Evolutionary conservation across 164 flowering plant genomes (phyloP), one percentile per base, ranked within the genome.

Genomic region (Malania oleifera): DNA sequence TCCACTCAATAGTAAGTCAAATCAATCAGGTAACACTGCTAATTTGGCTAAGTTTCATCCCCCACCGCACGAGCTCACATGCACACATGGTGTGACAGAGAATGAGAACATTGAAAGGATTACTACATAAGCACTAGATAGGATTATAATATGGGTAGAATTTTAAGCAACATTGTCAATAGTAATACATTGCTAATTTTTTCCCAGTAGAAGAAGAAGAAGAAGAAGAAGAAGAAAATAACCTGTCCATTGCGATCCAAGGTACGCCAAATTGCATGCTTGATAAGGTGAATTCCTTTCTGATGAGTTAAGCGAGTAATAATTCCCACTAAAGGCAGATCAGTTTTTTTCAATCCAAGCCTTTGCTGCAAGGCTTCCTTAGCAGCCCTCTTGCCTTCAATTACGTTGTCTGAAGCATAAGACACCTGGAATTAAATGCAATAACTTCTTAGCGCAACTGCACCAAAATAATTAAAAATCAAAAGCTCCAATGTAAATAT

Each of bases 201-300:
- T 31, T 9, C 35, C 9, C 6, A 31, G 9, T 4, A 9, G 9
- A 31, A 31, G 9, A 31, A 31, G 35, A 31, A 4, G 9, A 31
- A 31, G 9, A 9, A 4, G 35, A 31, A n/a, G n/a, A n/a, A n/a
- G n/a, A n/a, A n/a, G n/a, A n/a, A 50, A 19, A 26, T 40, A 57
- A 90, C 98, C 95, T 92, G 98, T 76, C 96, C 97, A 74, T 62
- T 61, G 27, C 91, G 93, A 17, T 87, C 96, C 59, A 92, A 73
- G 27, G 96, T 77, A 48, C 83, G 86, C 91, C 82, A 74, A 59
- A 95, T 88, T 14, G 99, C 99, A 73, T 95, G 99, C 74, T 95
- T 91, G 62, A 95, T 91, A 58, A 95, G 97, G 72, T 86, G 90
- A 67, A 91, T 88, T 68, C 99, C 99, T 76, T 95, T 95, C 74